Conservation (phyloP, 352 stramenopile genomes). For the Phytophthora ramorum region DNA sequence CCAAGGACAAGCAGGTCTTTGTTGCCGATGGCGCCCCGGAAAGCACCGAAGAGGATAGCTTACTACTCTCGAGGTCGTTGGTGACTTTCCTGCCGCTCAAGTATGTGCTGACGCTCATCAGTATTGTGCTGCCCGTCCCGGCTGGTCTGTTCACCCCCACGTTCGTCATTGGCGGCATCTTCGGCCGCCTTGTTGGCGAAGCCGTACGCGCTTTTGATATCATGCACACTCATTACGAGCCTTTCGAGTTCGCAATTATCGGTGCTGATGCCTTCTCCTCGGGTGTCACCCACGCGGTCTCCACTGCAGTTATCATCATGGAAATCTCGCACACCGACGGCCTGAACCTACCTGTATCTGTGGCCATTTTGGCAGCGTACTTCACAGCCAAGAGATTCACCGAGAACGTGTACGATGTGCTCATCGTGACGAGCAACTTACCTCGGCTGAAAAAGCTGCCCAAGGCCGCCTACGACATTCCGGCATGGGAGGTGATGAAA, state of each 20-base stretch:
- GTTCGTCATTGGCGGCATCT: constrained; percentile 88
- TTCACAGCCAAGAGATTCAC: constrained; percentile 92
- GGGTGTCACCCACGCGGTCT: constrained; percentile 93
- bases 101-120: constrained; percentile 77
- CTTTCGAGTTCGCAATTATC: constrained; percentile 94
- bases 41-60: constrained; percentile 44
- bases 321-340: constrained; percentile 91
- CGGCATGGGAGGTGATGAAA: constrained; percentile 86
- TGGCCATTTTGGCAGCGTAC: constrained; percentile 91
- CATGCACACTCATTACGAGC: constrained; percentile 74
- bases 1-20: constrained; percentile 67
- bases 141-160: constrained; percentile 85
- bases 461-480: constrained; percentile 86
- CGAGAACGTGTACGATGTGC: constrained; percentile 92
- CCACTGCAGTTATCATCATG: constrained; percentile 94
- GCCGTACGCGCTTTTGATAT: constrained; percentile 70
- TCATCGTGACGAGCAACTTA: constrained; percentile 86
- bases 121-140: constrained; percentile 76
- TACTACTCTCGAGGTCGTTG: constrained; percentile 76
- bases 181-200: constrained; percentile 82
- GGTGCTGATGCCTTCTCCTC: constrained; percentile 92
- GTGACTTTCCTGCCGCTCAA: constrained; percentile 84
- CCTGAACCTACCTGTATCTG: constrained; percentile 86
- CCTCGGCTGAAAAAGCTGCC: constrained; percentile 83
- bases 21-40: constrained; percentile 17